Conservation (phyloP, 768 basidiomycete genomes). For the Naganishia vishniacii region DNA sequence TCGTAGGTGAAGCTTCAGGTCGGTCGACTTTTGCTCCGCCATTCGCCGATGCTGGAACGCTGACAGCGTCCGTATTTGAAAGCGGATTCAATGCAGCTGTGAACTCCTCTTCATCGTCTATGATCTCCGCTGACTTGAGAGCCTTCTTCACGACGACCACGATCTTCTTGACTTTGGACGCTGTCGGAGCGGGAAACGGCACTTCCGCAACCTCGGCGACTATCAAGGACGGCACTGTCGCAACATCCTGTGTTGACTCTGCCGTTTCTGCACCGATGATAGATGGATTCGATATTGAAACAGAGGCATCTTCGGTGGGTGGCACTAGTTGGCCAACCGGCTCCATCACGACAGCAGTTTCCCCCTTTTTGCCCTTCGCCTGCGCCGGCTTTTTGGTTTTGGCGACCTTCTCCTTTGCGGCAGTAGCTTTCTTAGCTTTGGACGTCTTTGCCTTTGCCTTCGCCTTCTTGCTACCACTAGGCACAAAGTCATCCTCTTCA, state of each 20-base stretch:
- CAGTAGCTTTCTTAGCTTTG: slow-evolving; percentile 16
- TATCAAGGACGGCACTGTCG: neutral
- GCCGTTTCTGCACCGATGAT: neutral
- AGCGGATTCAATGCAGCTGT: neutral
- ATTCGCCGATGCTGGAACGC: too few species aligned
- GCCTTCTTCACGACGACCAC: neutral
- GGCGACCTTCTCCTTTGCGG: slow-evolving; percentile 13
- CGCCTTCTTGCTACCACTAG: slow-evolving; percentile 7
- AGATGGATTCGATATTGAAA: neutral
- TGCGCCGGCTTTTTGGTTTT: neutral
- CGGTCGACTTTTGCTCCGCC: too few species aligned
- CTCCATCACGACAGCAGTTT: neutral
- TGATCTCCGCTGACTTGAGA: neutral
- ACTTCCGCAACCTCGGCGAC: neutral
- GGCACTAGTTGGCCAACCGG: neutral
- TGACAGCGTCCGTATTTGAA: neutral
- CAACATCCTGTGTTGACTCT: neutral
- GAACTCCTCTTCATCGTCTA: neutral
- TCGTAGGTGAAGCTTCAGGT: neutral
- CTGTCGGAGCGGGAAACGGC: neutral
- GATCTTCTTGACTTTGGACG: neutral
- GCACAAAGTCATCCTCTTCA: slow-evolving; percentile 24
- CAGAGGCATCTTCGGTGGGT: neutral
- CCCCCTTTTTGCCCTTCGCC: slow-evolving; percentile 13
- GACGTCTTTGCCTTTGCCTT: slow-evolving; percentile 16